Percentiles rank a stretch among this genome's conserved stretches.
Evolutionary conservation across 257 asterid species (phyloP).

Genomic region (Solanum sejunctum): DNA sequence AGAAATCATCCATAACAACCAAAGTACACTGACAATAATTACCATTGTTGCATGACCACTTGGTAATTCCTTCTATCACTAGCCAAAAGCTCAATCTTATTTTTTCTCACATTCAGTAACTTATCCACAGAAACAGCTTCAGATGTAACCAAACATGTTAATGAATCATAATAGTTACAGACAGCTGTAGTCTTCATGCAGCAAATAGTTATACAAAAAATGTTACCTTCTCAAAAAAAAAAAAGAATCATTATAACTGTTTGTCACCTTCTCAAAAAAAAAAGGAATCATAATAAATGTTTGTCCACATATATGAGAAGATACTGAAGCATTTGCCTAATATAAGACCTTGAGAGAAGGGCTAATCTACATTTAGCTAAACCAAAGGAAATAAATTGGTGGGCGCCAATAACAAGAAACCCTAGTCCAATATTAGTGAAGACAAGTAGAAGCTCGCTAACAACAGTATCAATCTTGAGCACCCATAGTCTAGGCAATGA

Average conservation of each 20-base stretch:
- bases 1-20: neutral
- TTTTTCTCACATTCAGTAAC: neutral
- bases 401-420: neutral
- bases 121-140: neutral
- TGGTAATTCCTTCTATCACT: neutral
- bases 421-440: neutral
- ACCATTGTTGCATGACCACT: neutral
- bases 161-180: neutral
- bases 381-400: neutral
- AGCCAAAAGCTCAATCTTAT: neutral
- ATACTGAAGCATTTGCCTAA: neutral
- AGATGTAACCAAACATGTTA: neutral
- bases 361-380: neutral
- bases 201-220: no score
- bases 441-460: neutral
- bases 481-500: neutral
- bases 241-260: neutral
- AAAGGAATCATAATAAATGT: neutral
- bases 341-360: neutral
- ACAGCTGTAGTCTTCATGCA: no score
- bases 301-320: neutral
- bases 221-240: no score
- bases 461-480: neutral
- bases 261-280: neutral
- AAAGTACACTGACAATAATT: neutral